Conservation (phyloP, 805 yeast species). For the Candida tallmaniae region DNA sequence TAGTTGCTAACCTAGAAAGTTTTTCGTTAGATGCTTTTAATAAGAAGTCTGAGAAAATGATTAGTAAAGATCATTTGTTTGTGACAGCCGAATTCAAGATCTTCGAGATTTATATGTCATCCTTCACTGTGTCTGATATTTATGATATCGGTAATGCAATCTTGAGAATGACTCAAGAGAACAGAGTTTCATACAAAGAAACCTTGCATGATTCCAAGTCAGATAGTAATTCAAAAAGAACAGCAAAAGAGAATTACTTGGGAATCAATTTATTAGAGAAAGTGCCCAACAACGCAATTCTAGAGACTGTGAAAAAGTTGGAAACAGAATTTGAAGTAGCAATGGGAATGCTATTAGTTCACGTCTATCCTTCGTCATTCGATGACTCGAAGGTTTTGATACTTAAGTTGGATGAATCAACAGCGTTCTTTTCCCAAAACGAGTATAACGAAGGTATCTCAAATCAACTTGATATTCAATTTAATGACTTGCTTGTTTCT, state of each 20-base stretch:
- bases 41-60: conserved; percentile 49
- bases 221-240: background rate
- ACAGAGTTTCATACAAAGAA: conserved; percentile 66
- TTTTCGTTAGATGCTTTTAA: conserved; percentile 60
- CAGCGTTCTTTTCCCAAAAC: conserved; percentile 49
- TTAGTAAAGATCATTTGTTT: conserved; percentile 56
- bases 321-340: conserved; percentile 65
- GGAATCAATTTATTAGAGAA: conserved; percentile 1
- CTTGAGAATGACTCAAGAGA: conserved; percentile 68
- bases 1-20: conserved; percentile 50
- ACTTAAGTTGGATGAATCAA: conserved; percentile 49
- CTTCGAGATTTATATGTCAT: conserved; percentile 65
- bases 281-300: conserved; percentile 14
- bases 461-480: conserved; percentile 54
- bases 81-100: conserved; percentile 47
- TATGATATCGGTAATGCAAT: conserved; percentile 73
- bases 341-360: conserved; percentile 52
- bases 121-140: conserved; percentile 79
- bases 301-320: conserved; percentile 40
- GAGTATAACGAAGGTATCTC: conserved; percentile 42
- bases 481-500: conserved; percentile 63
- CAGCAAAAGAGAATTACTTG: background rate
- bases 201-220: conserved; percentile 56
- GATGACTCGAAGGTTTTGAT: conserved; percentile 74
- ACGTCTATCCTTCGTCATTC: conserved; percentile 79